Evolutionary conservation across 768 basidiomycete species (phyloP).

Genomic region (Tricholoma matsutake): DNA sequence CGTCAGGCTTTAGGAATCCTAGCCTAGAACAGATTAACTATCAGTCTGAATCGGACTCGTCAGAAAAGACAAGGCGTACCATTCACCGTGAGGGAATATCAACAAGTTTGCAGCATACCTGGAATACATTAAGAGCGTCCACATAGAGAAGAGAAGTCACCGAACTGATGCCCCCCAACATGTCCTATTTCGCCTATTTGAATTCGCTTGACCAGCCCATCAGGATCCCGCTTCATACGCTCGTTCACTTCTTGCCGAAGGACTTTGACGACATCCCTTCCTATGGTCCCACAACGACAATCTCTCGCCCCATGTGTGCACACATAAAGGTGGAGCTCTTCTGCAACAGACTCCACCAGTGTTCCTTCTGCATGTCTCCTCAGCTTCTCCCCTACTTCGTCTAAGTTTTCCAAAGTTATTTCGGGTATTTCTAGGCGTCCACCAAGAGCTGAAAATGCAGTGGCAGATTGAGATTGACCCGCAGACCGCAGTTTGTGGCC

Average conservation of each 20-base stretch:
- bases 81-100: conserved; percentile 70
- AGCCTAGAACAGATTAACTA: conserved; percentile 40
- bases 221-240: conserved; percentile 28
- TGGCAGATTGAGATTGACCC: conserved; percentile 31
- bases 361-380: conserved; percentile 23
- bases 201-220: conserved; percentile 26
- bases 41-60: background rate
- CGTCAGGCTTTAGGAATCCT: conserved; percentile 52
- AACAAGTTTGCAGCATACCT: conserved; percentile 71
- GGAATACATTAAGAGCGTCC: background rate
- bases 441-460: conserved; percentile 48
- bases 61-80: conserved; percentile 38
- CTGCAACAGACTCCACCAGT: conserved; percentile 7
- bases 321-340: conserved; percentile 53
- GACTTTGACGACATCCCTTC: conserved; percentile 52
- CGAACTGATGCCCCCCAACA: conserved; percentile 77
- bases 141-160: conserved; percentile 2
- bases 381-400: conserved; percentile 41
- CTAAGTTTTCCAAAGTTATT: conserved; percentile 48
- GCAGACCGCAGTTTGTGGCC: conserved; percentile 8
- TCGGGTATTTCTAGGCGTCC: conserved; percentile 49
- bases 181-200: conserved; percentile 69
- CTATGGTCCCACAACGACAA: conserved; percentile 73
- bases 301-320: conserved; percentile 80
- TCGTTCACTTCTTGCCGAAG: conserved; percentile 50